These are phyloP conservation scores for Chalciporus pseudorubinellus DNA, from an alignment of 768 basidiomycete species.

Conservation along the genomic window DNA sequence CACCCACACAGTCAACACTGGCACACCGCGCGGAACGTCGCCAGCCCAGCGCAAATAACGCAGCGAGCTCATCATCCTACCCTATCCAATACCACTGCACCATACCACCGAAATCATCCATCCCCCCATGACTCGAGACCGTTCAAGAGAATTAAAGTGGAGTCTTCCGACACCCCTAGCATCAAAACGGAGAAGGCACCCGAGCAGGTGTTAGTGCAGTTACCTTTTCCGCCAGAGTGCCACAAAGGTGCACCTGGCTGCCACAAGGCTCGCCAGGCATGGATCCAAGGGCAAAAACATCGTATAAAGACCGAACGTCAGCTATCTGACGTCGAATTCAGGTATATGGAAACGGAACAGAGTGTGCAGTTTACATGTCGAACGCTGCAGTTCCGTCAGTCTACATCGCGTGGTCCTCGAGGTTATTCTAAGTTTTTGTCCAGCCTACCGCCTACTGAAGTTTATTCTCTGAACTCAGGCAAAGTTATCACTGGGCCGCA, in stretches of 20 bases:
- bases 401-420: not conserved
- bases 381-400: not conserved
- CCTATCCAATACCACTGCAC: not conserved
- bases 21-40: not conserved
- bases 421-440: conserved; percentile 3
- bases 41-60: not conserved
- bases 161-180: not conserved
- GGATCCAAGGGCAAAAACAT: conserved; percentile 13
- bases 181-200: not conserved
- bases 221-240: conserved; percentile 13
- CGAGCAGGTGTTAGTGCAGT: conserved; percentile 1
- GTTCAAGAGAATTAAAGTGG: conserved; percentile 6
- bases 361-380: conserved; percentile 12
- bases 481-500: not conserved
- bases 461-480: conserved; percentile 3
- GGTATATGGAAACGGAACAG: conserved; percentile 1
- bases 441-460: not conserved
- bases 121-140: not conserved
- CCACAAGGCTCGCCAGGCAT: conserved; percentile 8
- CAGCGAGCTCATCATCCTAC: not conserved
- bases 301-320: conserved; percentile 4
- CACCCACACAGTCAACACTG: not conserved
- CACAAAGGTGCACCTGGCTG: conserved; percentile 7
- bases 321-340: conserved; percentile 11
- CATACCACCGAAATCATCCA: not conserved